Base-by-base conservation (phyloP, 1,139 yeast genomes). In the Fermentozyma sake region DNA sequence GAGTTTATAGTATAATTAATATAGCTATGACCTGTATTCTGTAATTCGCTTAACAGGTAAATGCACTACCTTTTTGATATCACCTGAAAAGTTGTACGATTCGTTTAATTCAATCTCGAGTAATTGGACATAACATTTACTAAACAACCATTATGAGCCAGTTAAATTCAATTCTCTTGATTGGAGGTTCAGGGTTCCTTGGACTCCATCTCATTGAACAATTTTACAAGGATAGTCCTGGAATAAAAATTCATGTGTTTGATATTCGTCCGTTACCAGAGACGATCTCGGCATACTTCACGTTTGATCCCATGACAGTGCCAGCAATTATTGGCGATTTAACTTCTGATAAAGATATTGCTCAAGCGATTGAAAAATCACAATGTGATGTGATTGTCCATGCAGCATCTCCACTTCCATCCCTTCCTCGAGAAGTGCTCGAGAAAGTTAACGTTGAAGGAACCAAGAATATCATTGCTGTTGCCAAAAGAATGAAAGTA, bases 121-220 rank as follows among this genome's bases (percentile, higher is more conserved):
- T 19, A 18, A 25, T 12, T 13, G 4, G 12, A 12, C 9, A 13
- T n/a, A n/a, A n/a, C n/a, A n/a, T n/a, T n/a, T n/a, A 20, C 6
- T n/a, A 23, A 18, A 16, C 14, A 26, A 26, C 20, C 21, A 25
- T 18, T 12, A 46, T 46, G 51, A 22, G 48, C 8, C 36, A 34
- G 17, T 44, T 61, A 29, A 59, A 74, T 16, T 78, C 91, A 1
- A 94, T 89, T 4, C 72, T 91, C 20, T 66, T 91, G 18, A 76
- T 91, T 19, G 98, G 98, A 26, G 98, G 98, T 4, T 68, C 96
- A 3, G 99, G 99, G 1, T 93, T 93, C 46, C 70, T 93, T 18
- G 99, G 99, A 2, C 76, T 86, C 26, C 97, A 91, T 46, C 65
- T 93, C 40, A 76, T 91, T 27, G 89, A 89, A 44, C 94, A 86